These are phyloP conservation scores for Batkoa obscura DNA, from an alignment of 371 early-diverging fungal genomes.

Conservation along the genomic window DNA sequence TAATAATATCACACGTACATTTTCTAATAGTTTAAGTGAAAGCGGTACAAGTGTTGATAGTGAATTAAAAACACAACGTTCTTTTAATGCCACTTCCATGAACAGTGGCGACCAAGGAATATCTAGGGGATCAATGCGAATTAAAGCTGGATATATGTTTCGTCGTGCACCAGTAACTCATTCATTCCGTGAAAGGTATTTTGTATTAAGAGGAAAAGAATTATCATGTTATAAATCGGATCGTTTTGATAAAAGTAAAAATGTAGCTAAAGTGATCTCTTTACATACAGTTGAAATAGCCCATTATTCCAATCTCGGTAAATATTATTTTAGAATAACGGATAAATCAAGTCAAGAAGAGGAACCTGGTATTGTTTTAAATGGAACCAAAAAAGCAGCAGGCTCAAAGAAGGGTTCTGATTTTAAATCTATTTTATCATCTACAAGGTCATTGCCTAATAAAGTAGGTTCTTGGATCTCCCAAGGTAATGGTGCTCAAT, in stretches of 20 bases:
- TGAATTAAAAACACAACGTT: background rate
- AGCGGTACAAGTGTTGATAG: background rate
- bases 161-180: background rate
- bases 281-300: background rate
- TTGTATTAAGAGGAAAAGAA: conserved; percentile 3
- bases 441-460: background rate
- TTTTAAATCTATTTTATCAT: background rate
- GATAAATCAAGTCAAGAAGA: background rate
- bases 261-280: background rate
- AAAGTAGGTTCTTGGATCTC: background rate
- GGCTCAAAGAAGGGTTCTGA: background rate
- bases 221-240: conserved; percentile 2
- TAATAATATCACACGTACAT: background rate
- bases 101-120: background rate
- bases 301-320: background rate
- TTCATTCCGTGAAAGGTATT: background rate
- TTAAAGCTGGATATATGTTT: conserved; percentile 4
- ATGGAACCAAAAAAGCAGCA: background rate
- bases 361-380: background rate
- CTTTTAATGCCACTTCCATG: background rate
- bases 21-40: background rate
- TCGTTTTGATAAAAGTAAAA: conserved; percentile 1
- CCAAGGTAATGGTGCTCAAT: background rate
- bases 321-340: background rate
- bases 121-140: background rate